Percentiles rank a stretch among this genome's conserved stretches.
phyloP scores from a whole-genome alignment of 768 basidiomycete genomes.

The Podaxis sp. region DNA sequence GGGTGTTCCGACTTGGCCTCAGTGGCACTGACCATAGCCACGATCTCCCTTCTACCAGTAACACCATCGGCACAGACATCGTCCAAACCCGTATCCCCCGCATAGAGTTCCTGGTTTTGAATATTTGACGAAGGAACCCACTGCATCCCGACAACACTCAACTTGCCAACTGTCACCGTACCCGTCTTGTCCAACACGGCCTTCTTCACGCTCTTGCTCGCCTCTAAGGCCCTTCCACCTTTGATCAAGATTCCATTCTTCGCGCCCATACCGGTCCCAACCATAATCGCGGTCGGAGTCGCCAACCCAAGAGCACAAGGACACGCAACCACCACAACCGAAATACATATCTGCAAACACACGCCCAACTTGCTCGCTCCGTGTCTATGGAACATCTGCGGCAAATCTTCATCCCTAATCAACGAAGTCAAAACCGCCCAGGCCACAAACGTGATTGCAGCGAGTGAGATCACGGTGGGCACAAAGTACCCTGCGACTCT shows the following conservation, averaged over 20 bases:
- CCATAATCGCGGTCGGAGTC: conserved; percentile 99
- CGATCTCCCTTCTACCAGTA: conserved; percentile 53
- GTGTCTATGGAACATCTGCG: conserved; percentile 78
- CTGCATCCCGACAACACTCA: conserved; percentile 68
- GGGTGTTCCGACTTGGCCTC: conserved; percentile 96
- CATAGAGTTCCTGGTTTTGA: conserved; percentile 34
- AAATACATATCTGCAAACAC: conserved; percentile 95
- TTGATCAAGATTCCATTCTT: conserved; percentile 98
- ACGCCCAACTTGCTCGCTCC: conserved; percentile 85
- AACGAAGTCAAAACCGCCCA: conserved; percentile 78
- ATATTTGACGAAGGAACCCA: conserved; percentile 53
- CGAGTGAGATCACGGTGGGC: conserved; percentile 82
- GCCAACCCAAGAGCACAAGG: conserved; percentile 95
- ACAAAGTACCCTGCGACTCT: conserved; percentile 94
- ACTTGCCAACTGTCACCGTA: conserved; percentile 93
- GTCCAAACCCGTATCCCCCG: conserved; percentile 37
- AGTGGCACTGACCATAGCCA: conserved; percentile 81
- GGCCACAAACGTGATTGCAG: conserved; percentile 70
- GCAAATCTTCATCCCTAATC: conserved; percentile 55
- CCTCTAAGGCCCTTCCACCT: conserved; percentile 91
- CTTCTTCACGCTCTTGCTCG: conserved; percentile 74
- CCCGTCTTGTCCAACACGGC: conserved; percentile 97
- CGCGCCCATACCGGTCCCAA: conserved; percentile 95
- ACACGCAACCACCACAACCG: conserved; percentile 96
- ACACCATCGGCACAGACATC: conserved; percentile 57